These are phyloP conservation scores for Gossypium anomalum DNA, from an alignment of 345 rosid genomes.

Conservation along the genomic window DNA sequence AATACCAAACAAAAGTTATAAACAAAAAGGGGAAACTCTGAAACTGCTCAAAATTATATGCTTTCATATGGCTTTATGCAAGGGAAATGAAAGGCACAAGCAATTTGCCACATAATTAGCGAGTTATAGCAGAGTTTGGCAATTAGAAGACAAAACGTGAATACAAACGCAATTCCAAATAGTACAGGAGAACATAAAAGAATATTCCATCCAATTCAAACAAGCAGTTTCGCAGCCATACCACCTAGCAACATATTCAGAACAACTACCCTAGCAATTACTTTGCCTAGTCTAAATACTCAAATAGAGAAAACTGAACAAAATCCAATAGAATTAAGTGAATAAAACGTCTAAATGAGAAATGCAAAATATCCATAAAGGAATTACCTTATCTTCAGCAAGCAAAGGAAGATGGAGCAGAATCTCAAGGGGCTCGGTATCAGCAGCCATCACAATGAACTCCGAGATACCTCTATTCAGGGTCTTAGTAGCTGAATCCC, in stretches of 20 bases:
- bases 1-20: background rate
- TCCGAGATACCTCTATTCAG: slow-evolving; percentile 92
- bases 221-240: background rate
- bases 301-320: background rate
- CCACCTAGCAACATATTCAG: background rate
- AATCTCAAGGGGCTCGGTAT: slow-evolving; percentile 88
- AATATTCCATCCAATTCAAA: background rate
- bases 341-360: background rate
- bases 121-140: background rate
- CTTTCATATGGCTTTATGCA: background rate
- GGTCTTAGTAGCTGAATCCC: slow-evolving; percentile 77
- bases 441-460: slow-evolving; percentile 83
- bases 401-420: slow-evolving; percentile 68
- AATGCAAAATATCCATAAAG: background rate
- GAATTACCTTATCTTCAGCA: slow-evolving; percentile 75
- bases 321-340: background rate
- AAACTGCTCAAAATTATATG: background rate
- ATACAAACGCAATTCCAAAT: background rate
- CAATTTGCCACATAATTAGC: background rate
- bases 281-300: background rate
- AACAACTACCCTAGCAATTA: background rate
- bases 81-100: background rate
- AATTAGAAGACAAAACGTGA: background rate
- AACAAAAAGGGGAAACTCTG: background rate
- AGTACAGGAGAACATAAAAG: background rate